These are phyloP conservation scores for Boletus sp. DNA, from an alignment of 768 basidiomycete genomes.

Conservation along the genomic window DNA sequence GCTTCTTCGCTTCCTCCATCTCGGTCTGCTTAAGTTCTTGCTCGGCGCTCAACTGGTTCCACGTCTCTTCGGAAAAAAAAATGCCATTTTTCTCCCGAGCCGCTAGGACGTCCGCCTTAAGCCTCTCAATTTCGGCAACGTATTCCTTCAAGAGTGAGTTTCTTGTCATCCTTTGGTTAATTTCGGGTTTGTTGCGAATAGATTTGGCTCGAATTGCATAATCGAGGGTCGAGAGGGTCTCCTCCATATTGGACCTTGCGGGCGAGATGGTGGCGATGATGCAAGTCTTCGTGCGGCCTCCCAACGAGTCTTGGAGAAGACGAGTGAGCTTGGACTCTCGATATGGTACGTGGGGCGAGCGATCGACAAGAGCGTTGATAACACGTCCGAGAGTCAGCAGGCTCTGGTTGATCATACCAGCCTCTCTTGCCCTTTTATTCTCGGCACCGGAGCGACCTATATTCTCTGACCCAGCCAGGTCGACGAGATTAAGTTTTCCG, in stretches of 20 bases:
- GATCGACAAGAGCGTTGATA: slow-evolving; percentile 94
- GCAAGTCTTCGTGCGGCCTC: slow-evolving; percentile 95
- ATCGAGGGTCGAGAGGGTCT: slow-evolving; percentile 95
- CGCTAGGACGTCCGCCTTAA: slow-evolving; percentile 87
- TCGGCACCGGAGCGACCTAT: slow-evolving; percentile 95
- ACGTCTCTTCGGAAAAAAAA: slow-evolving; percentile 88
- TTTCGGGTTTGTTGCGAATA: slow-evolving; percentile 91
- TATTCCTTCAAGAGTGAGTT: slow-evolving; percentile 93
- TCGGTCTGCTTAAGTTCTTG: slow-evolving; percentile 77
- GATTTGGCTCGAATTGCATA: slow-evolving; percentile 95
- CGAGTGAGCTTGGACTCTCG: slow-evolving; percentile 98
- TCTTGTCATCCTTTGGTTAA: slow-evolving; percentile 92
- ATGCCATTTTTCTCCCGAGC: slow-evolving; percentile 96
- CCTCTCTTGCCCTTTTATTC: slow-evolving; percentile 92
- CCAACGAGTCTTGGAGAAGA: slow-evolving; percentile 97
- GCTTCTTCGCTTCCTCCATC: slow-evolving; percentile 78
- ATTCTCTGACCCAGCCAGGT: slow-evolving; percentile 96
- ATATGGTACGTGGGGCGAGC: slow-evolving; percentile 90
- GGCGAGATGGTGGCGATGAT: slow-evolving; percentile 97
- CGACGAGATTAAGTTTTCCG: slow-evolving; percentile 96
- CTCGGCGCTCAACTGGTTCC: slow-evolving; percentile 77
- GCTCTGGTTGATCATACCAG: slow-evolving; percentile 98
- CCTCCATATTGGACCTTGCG: slow-evolving; percentile 90
- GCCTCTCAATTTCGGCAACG: slow-evolving; percentile 86
- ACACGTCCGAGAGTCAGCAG: slow-evolving; percentile 95